These are phyloP conservation scores for Pseudocercospora musae DNA, from an alignment of 2,329 filamentous ascomycete genomes.

Conservation along the genomic window DNA sequence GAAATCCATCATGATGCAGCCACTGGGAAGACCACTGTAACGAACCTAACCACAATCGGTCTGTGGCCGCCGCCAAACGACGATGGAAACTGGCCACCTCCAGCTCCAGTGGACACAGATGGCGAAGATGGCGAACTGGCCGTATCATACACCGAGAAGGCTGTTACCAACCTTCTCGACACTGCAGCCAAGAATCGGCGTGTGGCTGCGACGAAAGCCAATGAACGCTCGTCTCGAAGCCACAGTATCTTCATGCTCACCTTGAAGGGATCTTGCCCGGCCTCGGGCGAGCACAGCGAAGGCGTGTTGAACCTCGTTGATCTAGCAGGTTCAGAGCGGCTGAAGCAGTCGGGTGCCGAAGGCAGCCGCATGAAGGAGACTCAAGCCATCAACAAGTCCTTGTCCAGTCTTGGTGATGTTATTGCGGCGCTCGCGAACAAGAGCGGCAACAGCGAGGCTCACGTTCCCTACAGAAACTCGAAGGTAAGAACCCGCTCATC, in stretches of 20 bases:
- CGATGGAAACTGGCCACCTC: conserved; percentile 32
- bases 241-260: conserved; percentile 94
- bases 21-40: conserved; percentile 76
- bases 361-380: conserved; percentile 89
- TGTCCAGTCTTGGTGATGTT: conserved; percentile 89
- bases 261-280: conserved; percentile 62
- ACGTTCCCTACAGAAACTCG: conserved; percentile 92
- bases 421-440: conserved; percentile 88
- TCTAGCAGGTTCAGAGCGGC: conserved; percentile 84
- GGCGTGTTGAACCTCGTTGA: conserved; percentile 95
- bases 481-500: conserved; percentile 57
- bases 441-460: conserved; percentile 60
- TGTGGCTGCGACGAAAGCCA: conserved; percentile 95
- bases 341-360: conserved; percentile 82
- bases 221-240: conserved; percentile 88
- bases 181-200: conserved; percentile 82
- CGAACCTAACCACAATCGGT: conserved; percentile 72
- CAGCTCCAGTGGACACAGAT: conserved; percentile 11
- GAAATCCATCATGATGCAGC: conserved; percentile 83
- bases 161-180: conserved; percentile 49
- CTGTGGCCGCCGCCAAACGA: conserved; percentile 79
- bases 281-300: conserved; percentile 80
- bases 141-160: conserved; percentile 29
- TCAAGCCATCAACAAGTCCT: conserved; percentile 93
- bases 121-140: conserved; percentile 4